Evolutionary conservation across 148 eudicot genomes (phyloP).

Genomic region (Amaranthus palmeri): DNA sequence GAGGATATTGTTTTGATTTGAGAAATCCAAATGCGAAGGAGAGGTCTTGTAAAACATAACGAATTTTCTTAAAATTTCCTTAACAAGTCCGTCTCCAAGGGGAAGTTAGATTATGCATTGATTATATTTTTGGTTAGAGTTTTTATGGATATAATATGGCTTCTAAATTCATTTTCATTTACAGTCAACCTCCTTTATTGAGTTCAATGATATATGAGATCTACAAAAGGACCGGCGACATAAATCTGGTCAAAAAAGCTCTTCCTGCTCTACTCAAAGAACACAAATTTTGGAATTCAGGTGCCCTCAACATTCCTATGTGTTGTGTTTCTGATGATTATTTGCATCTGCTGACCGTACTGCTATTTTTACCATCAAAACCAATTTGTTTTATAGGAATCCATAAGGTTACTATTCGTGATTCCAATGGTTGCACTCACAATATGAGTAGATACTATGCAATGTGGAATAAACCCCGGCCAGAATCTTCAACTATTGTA

Average conservation of each 20-base stretch:
- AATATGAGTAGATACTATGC: conserved; percentile 79
- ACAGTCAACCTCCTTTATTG: conserved; percentile 88
- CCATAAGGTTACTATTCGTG: conserved; percentile 66
- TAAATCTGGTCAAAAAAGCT: conserved; percentile 43
- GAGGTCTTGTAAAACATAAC: background rate
- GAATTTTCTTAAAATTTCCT: background rate
- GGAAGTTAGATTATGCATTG: background rate
- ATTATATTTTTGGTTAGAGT: background rate
- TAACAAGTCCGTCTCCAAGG: background rate
- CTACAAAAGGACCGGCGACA: conserved; percentile 55
- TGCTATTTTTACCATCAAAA: background rate
- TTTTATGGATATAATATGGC: background rate
- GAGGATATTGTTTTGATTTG: background rate
- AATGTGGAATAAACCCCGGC: conserved; percentile 89
- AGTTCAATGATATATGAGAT: conserved; percentile 77
- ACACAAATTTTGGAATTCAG: conserved; percentile 77
- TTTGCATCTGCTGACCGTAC: background rate
- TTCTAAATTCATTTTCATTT: conserved; percentile 18
- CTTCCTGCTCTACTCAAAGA: conserved; percentile 78
- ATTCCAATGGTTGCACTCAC: conserved; percentile 46
- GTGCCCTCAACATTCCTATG: conserved; percentile 26
- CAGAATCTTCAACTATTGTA: conserved; percentile 83
- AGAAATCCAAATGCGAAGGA: background rate
- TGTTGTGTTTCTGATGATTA: background rate
- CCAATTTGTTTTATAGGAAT: conserved; percentile 40